Conservation (phyloP, 345 rosid species). For the Lenwebbia sp. region DNA sequence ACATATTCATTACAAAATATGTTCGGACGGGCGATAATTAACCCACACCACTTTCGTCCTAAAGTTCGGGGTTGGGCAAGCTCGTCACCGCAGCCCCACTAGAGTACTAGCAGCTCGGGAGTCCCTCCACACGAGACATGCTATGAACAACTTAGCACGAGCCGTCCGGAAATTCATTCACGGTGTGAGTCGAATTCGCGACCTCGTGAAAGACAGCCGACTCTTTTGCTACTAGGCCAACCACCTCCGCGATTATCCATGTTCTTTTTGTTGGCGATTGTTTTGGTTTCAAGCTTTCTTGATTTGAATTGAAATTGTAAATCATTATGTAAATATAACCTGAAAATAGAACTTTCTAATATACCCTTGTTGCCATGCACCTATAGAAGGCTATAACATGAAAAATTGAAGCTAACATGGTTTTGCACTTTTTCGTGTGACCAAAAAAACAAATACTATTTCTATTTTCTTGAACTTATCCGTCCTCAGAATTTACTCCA, state of each 20-base stretch:
- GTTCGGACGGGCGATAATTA: neutral
- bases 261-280: neutral
- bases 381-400: neutral
- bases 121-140: neutral
- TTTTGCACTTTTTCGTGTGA: neutral
- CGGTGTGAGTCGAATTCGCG: neutral
- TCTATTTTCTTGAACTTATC: neutral
- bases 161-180: neutral
- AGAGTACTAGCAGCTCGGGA: too few relatives aligned
- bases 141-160: neutral
- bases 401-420: neutral
- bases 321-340: neutral
- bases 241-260: neutral
- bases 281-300: rapidly evolving
- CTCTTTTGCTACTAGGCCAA: neutral
- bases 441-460: neutral
- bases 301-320: neutral
- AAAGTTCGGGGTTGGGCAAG: neutral
- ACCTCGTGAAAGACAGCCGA: neutral
- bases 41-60: neutral
- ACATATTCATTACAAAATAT: too few relatives aligned
- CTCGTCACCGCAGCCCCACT: neutral
- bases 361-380: neutral
- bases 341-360: neutral
- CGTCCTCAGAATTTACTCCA: neutral